Percentiles rank a stretch among this genome's conserved stretches.
Evolutionary conservation across 2,329 filamentous ascomycete species (phyloP).

Genomic region (Macrophomina tecta): DNA sequence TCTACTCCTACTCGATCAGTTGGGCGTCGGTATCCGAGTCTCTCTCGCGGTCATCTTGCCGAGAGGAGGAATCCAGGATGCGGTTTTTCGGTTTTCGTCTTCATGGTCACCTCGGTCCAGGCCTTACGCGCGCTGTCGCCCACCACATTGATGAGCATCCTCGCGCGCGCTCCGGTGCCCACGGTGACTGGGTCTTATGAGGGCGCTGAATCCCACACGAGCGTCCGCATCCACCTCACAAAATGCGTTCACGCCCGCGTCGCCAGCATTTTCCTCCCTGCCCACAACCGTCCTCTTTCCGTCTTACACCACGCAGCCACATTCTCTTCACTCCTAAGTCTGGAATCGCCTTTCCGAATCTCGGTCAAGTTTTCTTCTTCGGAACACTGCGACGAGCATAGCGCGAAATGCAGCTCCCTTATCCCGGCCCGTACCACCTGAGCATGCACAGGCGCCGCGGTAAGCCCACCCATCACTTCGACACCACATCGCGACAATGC

Average conservation of each 20-base stretch:
- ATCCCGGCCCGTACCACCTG: background rate
- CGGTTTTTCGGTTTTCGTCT: background rate
- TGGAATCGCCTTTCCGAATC: no score
- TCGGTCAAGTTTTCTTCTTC: no score
- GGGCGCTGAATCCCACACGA: background rate
- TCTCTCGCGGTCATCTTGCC: background rate
- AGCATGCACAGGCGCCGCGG: background rate
- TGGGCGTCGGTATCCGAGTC: background rate
- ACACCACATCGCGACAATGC: background rate
- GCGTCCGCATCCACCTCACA: background rate
- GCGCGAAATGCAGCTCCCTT: background rate
- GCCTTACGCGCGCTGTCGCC: no score
- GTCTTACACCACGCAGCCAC: background rate
- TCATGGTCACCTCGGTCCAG: background rate
- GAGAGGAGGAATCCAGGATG: background rate
- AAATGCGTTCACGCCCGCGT: background rate
- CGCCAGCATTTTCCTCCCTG: background rate
- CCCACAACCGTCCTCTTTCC: background rate
- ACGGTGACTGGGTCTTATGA: background rate
- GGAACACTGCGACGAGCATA: background rate
- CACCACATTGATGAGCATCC: background rate
- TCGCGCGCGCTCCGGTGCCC: background rate
- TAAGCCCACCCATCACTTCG: background rate
- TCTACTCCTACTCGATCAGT: background rate
- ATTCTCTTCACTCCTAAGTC: background rate